Percentiles rank a stretch among this genome's conserved stretches.
These are phyloP conservation scores for Pyricularia pennisetigena DNA, from an alignment of 2,329 filamentous ascomycete species.

Conservation along the genomic window DNA sequence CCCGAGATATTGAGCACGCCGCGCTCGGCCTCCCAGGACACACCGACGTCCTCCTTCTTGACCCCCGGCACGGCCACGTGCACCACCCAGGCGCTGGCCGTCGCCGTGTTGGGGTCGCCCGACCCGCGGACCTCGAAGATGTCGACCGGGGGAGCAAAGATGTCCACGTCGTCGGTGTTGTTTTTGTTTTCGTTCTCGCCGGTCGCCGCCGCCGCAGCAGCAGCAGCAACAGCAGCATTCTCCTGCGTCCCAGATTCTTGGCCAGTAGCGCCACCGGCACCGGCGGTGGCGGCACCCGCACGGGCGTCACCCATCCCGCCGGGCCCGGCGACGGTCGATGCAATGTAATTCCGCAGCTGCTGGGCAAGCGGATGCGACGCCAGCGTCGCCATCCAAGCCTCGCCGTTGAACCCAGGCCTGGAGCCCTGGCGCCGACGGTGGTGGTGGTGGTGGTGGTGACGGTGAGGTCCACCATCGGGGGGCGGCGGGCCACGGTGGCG, in stretches of 20 bases:
- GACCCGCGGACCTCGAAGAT: slow-evolving; percentile 52
- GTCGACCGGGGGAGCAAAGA: slow-evolving; percentile 60
- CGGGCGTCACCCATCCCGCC: slow-evolving; percentile 6
- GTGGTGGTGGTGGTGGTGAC: slow-evolving; percentile 13
- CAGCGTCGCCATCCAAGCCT: slow-evolving; percentile 16
- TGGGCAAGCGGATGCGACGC: slow-evolving; percentile 31
- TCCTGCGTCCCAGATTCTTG: not conserved
- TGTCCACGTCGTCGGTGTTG: slow-evolving; percentile 19
- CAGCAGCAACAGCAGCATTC: no score
- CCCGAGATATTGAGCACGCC: slow-evolving; percentile 58
- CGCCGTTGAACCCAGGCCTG: not conserved
- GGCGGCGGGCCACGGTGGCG: slow-evolving; percentile 13
- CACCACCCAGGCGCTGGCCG: slow-evolving; percentile 45
- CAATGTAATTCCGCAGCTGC: slow-evolving; percentile 27
- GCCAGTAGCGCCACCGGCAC: not conserved
- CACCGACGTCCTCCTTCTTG: slow-evolving; percentile 59
- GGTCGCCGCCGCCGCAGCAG: slow-evolving; percentile 6
- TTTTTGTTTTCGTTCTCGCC: slow-evolving; percentile 12
- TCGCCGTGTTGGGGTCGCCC: not conserved
- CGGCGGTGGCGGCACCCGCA: slow-evolving; percentile 1
- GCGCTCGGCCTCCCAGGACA: slow-evolving; percentile 66
- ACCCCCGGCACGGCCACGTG: slow-evolving; percentile 68
- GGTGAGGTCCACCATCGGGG: slow-evolving; percentile 9
- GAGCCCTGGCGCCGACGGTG: slow-evolving; percentile 7
- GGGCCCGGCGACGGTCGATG: slow-evolving; percentile 14